Conservation (phyloP, 352 stramenopile species). For the Globisporangium takayamanum region DNA sequence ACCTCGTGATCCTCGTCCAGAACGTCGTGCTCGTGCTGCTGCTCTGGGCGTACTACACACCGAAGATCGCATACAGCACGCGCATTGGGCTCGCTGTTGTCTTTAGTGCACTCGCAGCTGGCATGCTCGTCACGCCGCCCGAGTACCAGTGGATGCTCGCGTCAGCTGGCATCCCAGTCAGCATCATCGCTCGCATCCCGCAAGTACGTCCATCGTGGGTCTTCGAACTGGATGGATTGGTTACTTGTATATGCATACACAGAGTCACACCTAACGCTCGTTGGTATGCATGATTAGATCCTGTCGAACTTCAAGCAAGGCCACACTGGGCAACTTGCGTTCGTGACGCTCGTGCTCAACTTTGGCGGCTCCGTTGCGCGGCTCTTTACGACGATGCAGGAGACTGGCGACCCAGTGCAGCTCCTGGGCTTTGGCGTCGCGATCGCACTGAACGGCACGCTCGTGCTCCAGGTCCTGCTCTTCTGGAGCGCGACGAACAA, state of each 20-base stretch:
- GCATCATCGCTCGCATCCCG: slow-evolving; percentile 71
- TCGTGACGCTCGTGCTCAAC: slow-evolving; percentile 83
- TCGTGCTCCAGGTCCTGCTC: slow-evolving; percentile 74
- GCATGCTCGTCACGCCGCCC: slow-evolving; percentile 57
- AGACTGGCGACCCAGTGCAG: slow-evolving; percentile 74
- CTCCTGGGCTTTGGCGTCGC: slow-evolving; percentile 62
- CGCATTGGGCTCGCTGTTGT: slow-evolving; percentile 39
- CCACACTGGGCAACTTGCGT: slow-evolving; percentile 84
- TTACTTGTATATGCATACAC: neutral
- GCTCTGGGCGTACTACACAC: slow-evolving; percentile 63
- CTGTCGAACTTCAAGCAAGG: slow-evolving; percentile 86
- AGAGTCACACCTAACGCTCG: neutral
- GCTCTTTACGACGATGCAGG: slow-evolving; percentile 85
- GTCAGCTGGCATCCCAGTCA: slow-evolving; percentile 69
- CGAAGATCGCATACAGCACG: slow-evolving; percentile 43
- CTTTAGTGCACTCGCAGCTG: slow-evolving; percentile 40
- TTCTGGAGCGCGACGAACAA: slow-evolving; percentile 83
- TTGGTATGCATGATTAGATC: slow-evolving; percentile 28
- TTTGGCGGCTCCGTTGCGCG: slow-evolving; percentile 72
- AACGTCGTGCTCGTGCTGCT: slow-evolving; percentile 81
- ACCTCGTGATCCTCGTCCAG: slow-evolving; percentile 79
- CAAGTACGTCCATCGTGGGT: slow-evolving; percentile 31
- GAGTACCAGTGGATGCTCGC: slow-evolving; percentile 74
- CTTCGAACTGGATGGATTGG: neutral
- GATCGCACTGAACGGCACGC: slow-evolving; percentile 68